Evolutionary conservation across 2,329 filamentous ascomycete genomes (phyloP).

Genomic region (Pseudogymnoascus sp.): DNA sequence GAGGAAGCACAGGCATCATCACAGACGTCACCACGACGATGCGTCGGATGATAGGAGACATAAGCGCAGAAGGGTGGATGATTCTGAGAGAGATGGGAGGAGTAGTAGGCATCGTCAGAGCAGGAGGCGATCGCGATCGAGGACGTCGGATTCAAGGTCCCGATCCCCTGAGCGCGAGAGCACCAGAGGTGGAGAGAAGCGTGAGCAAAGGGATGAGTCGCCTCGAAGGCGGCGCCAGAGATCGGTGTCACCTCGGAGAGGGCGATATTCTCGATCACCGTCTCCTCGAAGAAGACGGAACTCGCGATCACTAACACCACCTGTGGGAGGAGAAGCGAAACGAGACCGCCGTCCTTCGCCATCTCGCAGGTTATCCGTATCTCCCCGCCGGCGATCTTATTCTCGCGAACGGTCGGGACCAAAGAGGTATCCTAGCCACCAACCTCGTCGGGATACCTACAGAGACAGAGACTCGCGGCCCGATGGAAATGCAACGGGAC

Average conservation of each 20-base stretch:
- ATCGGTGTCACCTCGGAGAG: constrained; percentile 24
- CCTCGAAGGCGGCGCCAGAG: constrained; percentile 24
- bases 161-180: constrained; percentile 11
- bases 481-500: constrained; percentile 33
- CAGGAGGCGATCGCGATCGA: constrained; percentile 35
- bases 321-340: background rate
- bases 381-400: constrained; percentile 9
- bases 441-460: constrained; percentile 20
- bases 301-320: constrained; percentile 29
- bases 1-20: constrained; percentile 36
- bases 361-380: constrained; percentile 27
- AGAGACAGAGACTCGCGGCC: constrained; percentile 28
- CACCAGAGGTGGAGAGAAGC: constrained; percentile 7
- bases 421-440: background rate
- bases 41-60: constrained; percentile 33
- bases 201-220: constrained; percentile 15
- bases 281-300: constrained; percentile 21
- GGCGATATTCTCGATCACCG: constrained; percentile 27
- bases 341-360: constrained; percentile 25
- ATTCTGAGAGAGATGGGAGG: constrained; percentile 31
- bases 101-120: constrained; percentile 29
- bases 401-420: constrained; percentile 7
- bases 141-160: constrained; percentile 25
- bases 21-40: constrained; percentile 27
- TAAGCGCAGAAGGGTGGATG: constrained; percentile 33